phyloP scores from a whole-genome alignment of 202 grass and related monocot species.

The Carex sylvatica region DNA sequence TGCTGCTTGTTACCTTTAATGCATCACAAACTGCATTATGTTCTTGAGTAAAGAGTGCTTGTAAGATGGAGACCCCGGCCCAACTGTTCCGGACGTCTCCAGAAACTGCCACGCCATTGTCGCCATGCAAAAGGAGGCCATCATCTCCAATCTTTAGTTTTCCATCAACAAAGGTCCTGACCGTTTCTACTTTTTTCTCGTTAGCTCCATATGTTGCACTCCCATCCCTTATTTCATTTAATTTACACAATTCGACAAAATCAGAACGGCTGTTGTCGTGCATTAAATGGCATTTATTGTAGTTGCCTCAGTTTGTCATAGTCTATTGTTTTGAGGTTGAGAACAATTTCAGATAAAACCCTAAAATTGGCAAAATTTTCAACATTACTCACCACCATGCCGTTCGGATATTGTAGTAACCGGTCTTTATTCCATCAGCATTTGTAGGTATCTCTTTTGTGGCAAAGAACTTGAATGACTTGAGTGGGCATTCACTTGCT shows the following conservation, averaged over 20 bases:
- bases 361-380: constrained; percentile 1
- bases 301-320: too few relatives aligned
- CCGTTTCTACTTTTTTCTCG: constrained; percentile 1
- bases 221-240: constrained; percentile 42
- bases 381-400: constrained; percentile 45
- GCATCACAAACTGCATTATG: constrained; percentile 61
- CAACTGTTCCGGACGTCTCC: constrained; percentile 52
- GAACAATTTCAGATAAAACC: constrained; percentile 2
- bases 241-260: background rate
- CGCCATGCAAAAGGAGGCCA: constrained; percentile 39
- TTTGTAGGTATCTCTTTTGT: constrained; percentile 41
- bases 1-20: constrained; percentile 35
- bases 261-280: background rate
- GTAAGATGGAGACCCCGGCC: constrained; percentile 49
- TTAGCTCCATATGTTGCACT: constrained; percentile 48
- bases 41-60: constrained; percentile 53
- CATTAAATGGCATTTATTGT: background rate
- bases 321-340: constrained; percentile 9
- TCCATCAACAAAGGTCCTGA: constrained; percentile 50
- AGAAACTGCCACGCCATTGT: constrained; percentile 33
- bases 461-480: constrained; percentile 42
- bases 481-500: constrained; percentile 45
- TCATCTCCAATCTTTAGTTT: constrained; percentile 44
- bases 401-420: constrained; percentile 39
- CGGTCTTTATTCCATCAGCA: constrained; percentile 34